Base-by-base conservation (phyloP, 257 asterid genomes). In the Solanum paucissectum region DNA sequence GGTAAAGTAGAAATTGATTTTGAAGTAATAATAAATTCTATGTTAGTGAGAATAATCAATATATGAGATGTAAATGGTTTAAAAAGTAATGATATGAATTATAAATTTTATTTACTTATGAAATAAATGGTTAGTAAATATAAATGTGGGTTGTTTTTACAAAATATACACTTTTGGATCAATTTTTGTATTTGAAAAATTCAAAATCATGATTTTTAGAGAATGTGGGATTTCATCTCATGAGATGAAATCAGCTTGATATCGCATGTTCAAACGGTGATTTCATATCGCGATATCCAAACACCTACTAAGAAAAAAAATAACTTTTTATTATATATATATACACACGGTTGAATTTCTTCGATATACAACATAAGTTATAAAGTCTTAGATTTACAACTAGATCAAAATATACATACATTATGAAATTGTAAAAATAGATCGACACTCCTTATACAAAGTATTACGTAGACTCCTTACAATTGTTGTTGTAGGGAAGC, bases 231-330 rank as follows among this genome's bases (percentile, higher is more conserved):
- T 16, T 52, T 52, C 21, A 52, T 52, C 6, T 5, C 14, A 42
- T 42, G 14, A 42, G 58, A 14, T 49, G 20, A 49, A 49, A 49
- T 49, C 9, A 52, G 9, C 4, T 52, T 16, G 62, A 52, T 52
- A 16, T 52, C 23, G 1, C 62, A 1, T 18, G 0, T 52, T 8
- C 0, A 6, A 16, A 52, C 9, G 0, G 10, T 52, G 10, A 52
- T 18, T 52, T 52, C 9, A 18, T 52, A 52, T 52, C 23, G 4
- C 4, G 11, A 52, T 52, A 52, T 52, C 8, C 60, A 52, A 52
- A 52, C 0, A 2, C 62, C 4, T 52, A 52, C 3, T 52, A 6
- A 52, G 23, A 2, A 52, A 52, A 49, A 55, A 55, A 55, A 55
- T 6, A 55, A 16, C 6, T 0, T 55, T 55, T 52, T 52, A 55